Conservation (phyloP, 148 eudicot species). For the Chenopodium quinoa region DNA sequence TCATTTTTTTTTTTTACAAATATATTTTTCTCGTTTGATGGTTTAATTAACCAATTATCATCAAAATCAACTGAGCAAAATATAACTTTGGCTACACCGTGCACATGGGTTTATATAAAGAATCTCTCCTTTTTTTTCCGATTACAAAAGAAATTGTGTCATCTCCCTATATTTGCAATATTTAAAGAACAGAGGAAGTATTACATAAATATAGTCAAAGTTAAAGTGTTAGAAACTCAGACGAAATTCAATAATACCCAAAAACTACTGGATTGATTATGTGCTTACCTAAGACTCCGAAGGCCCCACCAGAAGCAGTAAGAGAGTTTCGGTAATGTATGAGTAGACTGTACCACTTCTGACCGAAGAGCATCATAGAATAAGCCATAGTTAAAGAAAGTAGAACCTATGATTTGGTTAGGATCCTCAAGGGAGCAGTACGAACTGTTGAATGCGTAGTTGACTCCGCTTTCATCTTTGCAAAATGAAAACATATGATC, state of each 20-base stretch:
- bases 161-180: too few species aligned
- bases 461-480: not conserved
- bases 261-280: not conserved
- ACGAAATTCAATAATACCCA: not conserved
- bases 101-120: too few species aligned
- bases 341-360: conserved; percentile 42
- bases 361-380: conserved; percentile 58
- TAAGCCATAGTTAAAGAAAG: conserved; percentile 66
- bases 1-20: too few species aligned
- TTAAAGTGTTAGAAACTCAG: too few species aligned
- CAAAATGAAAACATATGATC: conserved; percentile 37
- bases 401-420: conserved; percentile 22
- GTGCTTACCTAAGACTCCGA: conserved; percentile 61
- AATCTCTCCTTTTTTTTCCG: too few species aligned
- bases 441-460: conserved; percentile 10
- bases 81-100: too few species aligned
- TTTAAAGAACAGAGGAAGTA: too few species aligned
- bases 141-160: too few species aligned
- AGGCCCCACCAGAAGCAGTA: conserved; percentile 97
- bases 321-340: conserved; percentile 50
- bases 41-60: too few species aligned
- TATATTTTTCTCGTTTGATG: too few species aligned
- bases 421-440: conserved; percentile 43
- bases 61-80: too few species aligned
- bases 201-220: too few species aligned